A percentile compares a stretch with the other conserved stretches of the same genome.
Conservation (phyloP, 305 asterid species). For the Plantago coronopus region DNA sequence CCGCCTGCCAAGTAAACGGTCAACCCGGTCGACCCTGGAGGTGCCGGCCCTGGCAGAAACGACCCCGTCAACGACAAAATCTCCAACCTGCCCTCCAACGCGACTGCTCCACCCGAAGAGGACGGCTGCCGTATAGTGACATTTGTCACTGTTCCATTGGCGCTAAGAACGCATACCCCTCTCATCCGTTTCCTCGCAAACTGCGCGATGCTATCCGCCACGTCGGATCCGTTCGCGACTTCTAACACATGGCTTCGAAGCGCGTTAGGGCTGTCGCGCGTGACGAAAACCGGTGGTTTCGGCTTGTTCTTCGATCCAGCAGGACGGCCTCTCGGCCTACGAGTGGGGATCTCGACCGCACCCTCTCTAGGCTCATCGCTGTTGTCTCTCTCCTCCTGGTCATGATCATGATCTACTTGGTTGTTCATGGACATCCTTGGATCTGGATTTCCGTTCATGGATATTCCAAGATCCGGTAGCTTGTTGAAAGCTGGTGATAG, state of each 20-base stretch:
- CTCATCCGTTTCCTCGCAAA: constrained; percentile 70
- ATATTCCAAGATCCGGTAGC: not conserved
- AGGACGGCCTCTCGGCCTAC: constrained; percentile 75
- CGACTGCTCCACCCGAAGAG: constrained; percentile 65
- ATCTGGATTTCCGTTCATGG: constrained; percentile 4
- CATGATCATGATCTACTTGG: constrained; percentile 1
- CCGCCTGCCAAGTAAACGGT: constrained; percentile 72
- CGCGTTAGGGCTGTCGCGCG: constrained; percentile 82
- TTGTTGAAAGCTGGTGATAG: not conserved
- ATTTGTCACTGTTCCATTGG: constrained; percentile 75
- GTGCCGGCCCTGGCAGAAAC: constrained; percentile 83
- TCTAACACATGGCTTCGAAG: constrained; percentile 84
- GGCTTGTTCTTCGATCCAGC: constrained; percentile 75
- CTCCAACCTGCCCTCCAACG: constrained; percentile 79
- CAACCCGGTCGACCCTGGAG: constrained; percentile 85
- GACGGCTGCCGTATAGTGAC: constrained; percentile 69
- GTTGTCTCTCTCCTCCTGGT: constrained; percentile 27
- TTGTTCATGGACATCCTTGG: not conserved
- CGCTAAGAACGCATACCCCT: constrained; percentile 72
- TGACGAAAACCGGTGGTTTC: constrained; percentile 72
- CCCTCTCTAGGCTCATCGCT: constrained; percentile 23
- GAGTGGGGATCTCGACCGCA: constrained; percentile 41
- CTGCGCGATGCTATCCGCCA: constrained; percentile 69
- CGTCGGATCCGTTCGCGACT: constrained; percentile 67
- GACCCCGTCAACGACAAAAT: constrained; percentile 76